A percentile compares a stretch with the other conserved stretches of the same genome.
These are phyloP conservation scores for Cercospora zeina DNA, from an alignment of 2,329 filamentous ascomycete species.

Conservation along the genomic window DNA sequence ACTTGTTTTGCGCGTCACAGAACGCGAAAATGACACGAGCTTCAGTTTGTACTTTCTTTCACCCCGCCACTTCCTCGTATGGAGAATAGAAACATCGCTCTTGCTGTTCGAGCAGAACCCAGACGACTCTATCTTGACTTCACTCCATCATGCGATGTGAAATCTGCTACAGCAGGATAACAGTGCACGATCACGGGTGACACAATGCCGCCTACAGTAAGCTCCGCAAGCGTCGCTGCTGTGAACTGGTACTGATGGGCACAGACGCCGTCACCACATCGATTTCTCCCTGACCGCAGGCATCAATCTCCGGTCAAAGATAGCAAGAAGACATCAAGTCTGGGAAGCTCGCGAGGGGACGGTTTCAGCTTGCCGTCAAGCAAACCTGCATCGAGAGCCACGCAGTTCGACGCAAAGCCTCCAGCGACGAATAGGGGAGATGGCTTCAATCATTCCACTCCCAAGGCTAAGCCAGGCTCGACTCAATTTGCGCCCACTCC, in stretches of 20 bases:
- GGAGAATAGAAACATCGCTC: neutral
- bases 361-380: conserved; percentile 7
- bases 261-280: conserved; percentile 36
- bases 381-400: neutral
- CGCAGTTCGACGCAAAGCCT: neutral
- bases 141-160: neutral
- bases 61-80: neutral
- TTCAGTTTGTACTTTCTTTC: neutral
- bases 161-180: neutral
- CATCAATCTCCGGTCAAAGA: conserved; percentile 25
- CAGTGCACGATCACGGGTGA: conserved; percentile 18
- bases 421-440: conserved; percentile 8
- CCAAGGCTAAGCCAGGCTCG: conserved; percentile 5
- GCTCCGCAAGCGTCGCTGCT: neutral
- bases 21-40: conserved; percentile 12
- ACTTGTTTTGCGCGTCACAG: neutral
- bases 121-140: neutral
- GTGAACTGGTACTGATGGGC: neutral
- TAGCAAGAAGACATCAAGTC: conserved; percentile 18
- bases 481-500: conserved; percentile 36
- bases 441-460: conserved; percentile 1
- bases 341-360: conserved; percentile 8
- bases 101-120: neutral
- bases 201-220: conserved; percentile 21
- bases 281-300: conserved; percentile 31